Base-by-base conservation (phyloP, 2,329 filamentous ascomycete genomes). In the Ceratocystis destructans region DNA sequence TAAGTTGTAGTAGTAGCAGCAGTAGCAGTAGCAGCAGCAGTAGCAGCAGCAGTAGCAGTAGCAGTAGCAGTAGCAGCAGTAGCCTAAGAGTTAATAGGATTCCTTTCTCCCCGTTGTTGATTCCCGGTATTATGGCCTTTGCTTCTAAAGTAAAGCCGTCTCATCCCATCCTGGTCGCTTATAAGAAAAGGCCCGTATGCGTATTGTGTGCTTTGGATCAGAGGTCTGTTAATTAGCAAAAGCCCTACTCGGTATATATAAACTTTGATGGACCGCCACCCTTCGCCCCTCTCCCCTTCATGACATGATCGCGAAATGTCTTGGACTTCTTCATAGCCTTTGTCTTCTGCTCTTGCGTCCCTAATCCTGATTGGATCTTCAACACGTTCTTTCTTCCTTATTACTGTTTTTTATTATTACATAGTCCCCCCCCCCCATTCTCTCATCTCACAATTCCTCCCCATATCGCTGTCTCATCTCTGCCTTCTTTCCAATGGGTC, bases 41-140 rank as follows among this genome's bases (percentile, higher is more conserved):
- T 3, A 53, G 1, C 37, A 41, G 37, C 15, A 41, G 37, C 37
- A 48, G 45, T 2, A 7, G 48, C 3, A 53, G 1, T 10, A 41
- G 37, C 15, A 41, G 37, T 10, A 48, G 17, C 0, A 48, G 5
- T 1, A 22, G 48, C 8, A 53, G 1, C 37, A 41, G 37, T 41
- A 41, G 37, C 37, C 37, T 41, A 41, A 41, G 10, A 41, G 37
- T 41, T 15, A 41, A 15, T 20, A n/a, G 55, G 25, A 59, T 59
- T 59, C 55, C 55, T 59, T 31, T 37, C 48, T 25, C 25, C 48
- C 25, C 33, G 55, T 55, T 20, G 31, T n/a, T 59, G 55, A 59
- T 59, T 59, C 28, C 55, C 55, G 28, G 28, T 37, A 59, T 59
- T 59, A 59, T 59, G 55, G 55, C 55, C 55, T 59, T 31, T 59